A percentile compares a stretch with the other conserved stretches of the same genome.
These are phyloP conservation scores for Coemansia sp. DNA, from an alignment of 192 early-diverging fungal genomes.

Conservation along the genomic window DNA sequence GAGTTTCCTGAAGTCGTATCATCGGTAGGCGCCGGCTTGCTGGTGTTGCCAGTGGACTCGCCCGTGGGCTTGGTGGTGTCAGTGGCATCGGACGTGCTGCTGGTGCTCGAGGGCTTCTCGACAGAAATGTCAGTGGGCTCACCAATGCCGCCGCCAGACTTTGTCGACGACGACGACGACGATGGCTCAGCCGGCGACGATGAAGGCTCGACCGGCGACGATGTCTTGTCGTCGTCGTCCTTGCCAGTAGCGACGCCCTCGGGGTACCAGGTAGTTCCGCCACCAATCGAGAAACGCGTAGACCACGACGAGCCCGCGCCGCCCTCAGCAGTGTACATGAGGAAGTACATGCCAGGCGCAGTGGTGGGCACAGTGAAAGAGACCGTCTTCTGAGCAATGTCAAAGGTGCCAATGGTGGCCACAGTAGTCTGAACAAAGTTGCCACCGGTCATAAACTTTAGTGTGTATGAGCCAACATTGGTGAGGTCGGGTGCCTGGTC, in stretches of 20 bases:
- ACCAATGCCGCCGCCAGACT: slow-evolving; percentile 16
- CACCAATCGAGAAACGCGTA: slow-evolving; percentile 50
- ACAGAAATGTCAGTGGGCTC: slow-evolving; percentile 6
- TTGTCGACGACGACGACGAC: neutral
- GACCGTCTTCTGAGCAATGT: slow-evolving; percentile 27
- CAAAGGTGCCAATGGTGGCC: slow-evolving; percentile 42
- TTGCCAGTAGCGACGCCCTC: slow-evolving; percentile 46
- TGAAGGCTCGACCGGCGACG: neutral
- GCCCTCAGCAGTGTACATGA: slow-evolving; percentile 46
- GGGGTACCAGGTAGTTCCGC: slow-evolving; percentile 51
- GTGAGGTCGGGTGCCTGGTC: slow-evolving; percentile 26
- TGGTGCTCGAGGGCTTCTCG: neutral
- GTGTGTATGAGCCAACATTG: slow-evolving; percentile 33
- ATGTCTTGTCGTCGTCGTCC: slow-evolving; percentile 10
- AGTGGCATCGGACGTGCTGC: neutral
- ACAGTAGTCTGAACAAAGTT: slow-evolving; percentile 52
- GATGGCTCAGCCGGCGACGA: neutral
- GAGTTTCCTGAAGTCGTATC: neutral
- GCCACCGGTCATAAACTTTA: slow-evolving; percentile 54
- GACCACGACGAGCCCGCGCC: slow-evolving; percentile 52
- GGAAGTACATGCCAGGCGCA: slow-evolving; percentile 53
- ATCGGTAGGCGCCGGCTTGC: neutral
- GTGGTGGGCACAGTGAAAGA: slow-evolving; percentile 47
- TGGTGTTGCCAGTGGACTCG: neutral
- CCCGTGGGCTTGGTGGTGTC: neutral